These are phyloP conservation scores for Solanum acaule DNA, from an alignment of 257 asterid species.

Conservation along the genomic window DNA sequence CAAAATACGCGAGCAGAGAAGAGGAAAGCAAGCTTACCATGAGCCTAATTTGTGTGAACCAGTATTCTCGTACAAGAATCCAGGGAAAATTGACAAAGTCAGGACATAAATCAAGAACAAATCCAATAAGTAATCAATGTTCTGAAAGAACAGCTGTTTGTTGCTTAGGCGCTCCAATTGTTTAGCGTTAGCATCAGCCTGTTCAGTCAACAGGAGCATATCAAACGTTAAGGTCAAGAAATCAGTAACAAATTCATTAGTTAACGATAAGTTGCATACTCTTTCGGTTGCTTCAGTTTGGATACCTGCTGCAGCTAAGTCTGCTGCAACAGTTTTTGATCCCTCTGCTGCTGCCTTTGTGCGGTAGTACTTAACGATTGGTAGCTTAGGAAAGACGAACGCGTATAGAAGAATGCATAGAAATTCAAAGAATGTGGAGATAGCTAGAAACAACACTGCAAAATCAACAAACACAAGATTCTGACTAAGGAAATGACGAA, in stretches of 20 bases:
- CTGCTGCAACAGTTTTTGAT: slow-evolving; percentile 71
- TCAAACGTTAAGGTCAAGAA: not conserved
- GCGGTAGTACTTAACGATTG: slow-evolving; percentile 31
- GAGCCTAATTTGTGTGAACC: slow-evolving; percentile 62
- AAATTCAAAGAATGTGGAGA: slow-evolving; percentile 21
- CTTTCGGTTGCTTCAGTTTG: slow-evolving; percentile 8
- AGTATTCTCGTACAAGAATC: slow-evolving; percentile 42
- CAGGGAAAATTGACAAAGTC: not conserved
- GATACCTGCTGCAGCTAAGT: slow-evolving; percentile 75
- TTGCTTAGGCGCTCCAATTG: slow-evolving; percentile 34
- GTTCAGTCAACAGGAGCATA: not conserved
- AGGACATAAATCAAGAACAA: slow-evolving; percentile 55
- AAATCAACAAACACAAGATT: not conserved
- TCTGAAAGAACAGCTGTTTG: slow-evolving; percentile 40
- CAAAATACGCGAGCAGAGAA: not conserved
- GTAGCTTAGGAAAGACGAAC: slow-evolving; percentile 20
- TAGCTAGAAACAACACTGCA: slow-evolving; percentile 33
- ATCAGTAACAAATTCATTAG: not conserved
- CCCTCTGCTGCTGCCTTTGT: slow-evolving; percentile 59
- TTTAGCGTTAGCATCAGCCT: slow-evolving; percentile 16
- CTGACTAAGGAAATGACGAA: not conserved
- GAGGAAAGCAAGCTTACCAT: slow-evolving; percentile 35
- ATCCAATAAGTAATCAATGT: slow-evolving; percentile 53
- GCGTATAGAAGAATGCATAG: slow-evolving; percentile 25
- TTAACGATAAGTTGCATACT: not conserved